Evolutionary conservation across 148 eudicot species (phyloP).

Genomic region (Nepenthes gracilis): DNA sequence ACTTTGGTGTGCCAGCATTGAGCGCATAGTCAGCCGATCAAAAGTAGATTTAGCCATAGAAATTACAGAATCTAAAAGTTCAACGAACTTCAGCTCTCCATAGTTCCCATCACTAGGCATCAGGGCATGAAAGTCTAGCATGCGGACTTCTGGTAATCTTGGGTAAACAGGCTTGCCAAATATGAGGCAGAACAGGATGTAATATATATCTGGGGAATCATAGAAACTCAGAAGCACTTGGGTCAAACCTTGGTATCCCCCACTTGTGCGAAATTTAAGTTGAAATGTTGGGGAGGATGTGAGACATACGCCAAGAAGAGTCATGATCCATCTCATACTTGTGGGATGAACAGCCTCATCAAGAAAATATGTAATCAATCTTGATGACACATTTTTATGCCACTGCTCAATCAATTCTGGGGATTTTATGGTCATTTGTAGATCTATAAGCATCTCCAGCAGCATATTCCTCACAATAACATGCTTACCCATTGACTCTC

Average conservation of each 20-base stretch:
- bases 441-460: slow-evolving; percentile 95
- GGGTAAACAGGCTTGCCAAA: slow-evolving; percentile 97
- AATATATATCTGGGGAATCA: slow-evolving; percentile 97
- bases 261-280: slow-evolving; percentile 79
- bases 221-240: slow-evolving; percentile 87
- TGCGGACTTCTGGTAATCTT: slow-evolving; percentile 94
- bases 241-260: slow-evolving; percentile 84
- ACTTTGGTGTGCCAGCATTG: slow-evolving; percentile 70
- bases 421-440: slow-evolving; percentile 77
- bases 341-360: slow-evolving; percentile 99
- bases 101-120: slow-evolving; percentile 80
- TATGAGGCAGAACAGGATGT: slow-evolving; percentile 89
- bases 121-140: slow-evolving; percentile 95
- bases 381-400: slow-evolving; percentile 93
- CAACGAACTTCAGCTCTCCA: slow-evolving; percentile 68
- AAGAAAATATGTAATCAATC: slow-evolving; percentile 74
- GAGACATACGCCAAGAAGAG: slow-evolving; percentile 96
- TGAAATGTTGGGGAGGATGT: slow-evolving; percentile 90
- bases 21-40: slow-evolving; percentile 72
- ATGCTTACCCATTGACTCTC: slow-evolving; percentile 99
- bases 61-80: slow-evolving; percentile 80
- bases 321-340: slow-evolving; percentile 99
- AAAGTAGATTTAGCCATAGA: slow-evolving; percentile 92
- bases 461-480: slow-evolving; percentile 97
- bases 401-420: slow-evolving; percentile 95